Base-by-base conservation (phyloP, 2,329 filamentous ascomycete species). In the Coniochaeta sp. region DNA sequence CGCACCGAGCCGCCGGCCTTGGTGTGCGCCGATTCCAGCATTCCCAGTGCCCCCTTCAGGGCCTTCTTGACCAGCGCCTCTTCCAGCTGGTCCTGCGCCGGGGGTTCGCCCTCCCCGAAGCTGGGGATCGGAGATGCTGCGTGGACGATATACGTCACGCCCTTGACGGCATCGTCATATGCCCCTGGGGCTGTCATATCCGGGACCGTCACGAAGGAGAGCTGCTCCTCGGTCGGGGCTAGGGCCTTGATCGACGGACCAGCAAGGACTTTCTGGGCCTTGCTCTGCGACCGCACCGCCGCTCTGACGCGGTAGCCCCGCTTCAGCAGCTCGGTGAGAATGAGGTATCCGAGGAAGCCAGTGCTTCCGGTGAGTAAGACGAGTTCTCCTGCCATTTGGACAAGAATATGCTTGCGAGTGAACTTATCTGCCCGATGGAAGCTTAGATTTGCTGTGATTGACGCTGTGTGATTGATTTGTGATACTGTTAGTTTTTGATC, bases 311-410 rank as follows among this genome's bases (percentile, higher is more conserved):
- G 63, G 64, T 77, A 74, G 42, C 74, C 73, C 30, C 63, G 61
- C 50, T 69, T 59, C 32, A 76, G 70, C 6, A 71, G 66, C 32
- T 66, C 59, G 26, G 69, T 50, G 10, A 77, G 67, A 28, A 70
- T 70, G 19, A 62, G 60, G 61, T 70, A 74, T 42, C 75, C 75
- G 10, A 76, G 60, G 57, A 72, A 69, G 52, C 75, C 75, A 10
- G 73, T 75, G 44, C 67, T 70, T 26, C 74, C 75, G 6, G 74
- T 77, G 61, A 76, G 67, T 30, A 67, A 60, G 36, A 68, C 64
- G 36, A 66, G 61, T 38, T 40, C 38, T 40, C 38, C 38, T n/a
- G 38, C 16, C 38, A 40, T 40, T 40, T n/a, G n/a, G 38, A 4
- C n/a, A 9, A 19, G n/a, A 16, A 3, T 40, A 17, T 7, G 4